phyloP scores from a whole-genome alignment of 306 rosid species.

The Quercus rubra region DNA sequence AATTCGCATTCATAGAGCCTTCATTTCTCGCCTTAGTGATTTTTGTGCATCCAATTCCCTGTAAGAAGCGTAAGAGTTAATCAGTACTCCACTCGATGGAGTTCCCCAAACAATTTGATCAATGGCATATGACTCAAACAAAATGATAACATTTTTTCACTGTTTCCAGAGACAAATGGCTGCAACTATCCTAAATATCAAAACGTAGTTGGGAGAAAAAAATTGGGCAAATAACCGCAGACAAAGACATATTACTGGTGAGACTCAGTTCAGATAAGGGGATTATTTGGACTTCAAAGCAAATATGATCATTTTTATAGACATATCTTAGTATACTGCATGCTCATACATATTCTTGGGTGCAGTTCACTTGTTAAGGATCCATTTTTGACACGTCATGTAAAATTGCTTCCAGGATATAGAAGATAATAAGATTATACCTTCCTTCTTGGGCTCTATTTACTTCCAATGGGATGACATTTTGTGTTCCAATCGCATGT shows the following conservation, averaged over 20 bases:
- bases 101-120: neutral
- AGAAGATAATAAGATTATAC: neutral
- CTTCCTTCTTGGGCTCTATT: neutral
- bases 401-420: neutral
- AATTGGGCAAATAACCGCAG: neutral
- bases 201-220: neutral
- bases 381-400: neutral
- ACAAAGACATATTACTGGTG: neutral
- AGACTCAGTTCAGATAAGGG: neutral
- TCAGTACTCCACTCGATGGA: conserved; percentile 17
- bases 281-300: conserved; percentile 4
- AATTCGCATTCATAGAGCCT: conserved; percentile 59
- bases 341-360: neutral
- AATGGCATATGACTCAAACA: neutral
- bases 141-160: neutral
- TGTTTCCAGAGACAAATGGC: conserved; percentile 11
- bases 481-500: neutral
- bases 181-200: conserved; percentile 5
- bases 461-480: neutral
- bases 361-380: neutral
- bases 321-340: neutral
- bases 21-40: conserved; percentile 70
- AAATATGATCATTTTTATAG: neutral
- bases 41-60: conserved; percentile 98
- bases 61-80: conserved; percentile 25